Base-by-base conservation (phyloP, 2,329 filamentous ascomycete species). In the Verticillium nonalfalfae region DNA sequence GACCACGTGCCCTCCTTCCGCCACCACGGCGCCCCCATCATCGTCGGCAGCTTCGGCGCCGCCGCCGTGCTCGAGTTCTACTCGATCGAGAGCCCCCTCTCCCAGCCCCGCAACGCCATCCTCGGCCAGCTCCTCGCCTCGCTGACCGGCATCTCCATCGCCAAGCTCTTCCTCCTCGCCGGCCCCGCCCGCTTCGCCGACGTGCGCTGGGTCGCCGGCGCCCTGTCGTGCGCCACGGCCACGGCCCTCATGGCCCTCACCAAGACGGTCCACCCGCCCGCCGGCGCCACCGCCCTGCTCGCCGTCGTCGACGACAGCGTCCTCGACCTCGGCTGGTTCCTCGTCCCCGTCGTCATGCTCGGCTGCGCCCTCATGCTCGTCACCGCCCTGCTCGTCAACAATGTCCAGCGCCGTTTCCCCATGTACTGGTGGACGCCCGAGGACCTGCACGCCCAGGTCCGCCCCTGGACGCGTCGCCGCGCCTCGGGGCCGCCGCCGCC, bases 41-140 rank as follows among this genome's bases (percentile, higher is more conserved):
- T 90, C n/a, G 78, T 91, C 63, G 88, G 82, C 59, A 90, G 87
- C 72, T 90, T 91, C 72, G 90, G 90, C 59, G 90, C 90, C 4
- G 86, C 88, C 2, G 89, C 90, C 14, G 88, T 93, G n/a, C 81
- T 93, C 40, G 84, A 90, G 68, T 93, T 90, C 73, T 87, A 87
- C 67, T 81, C 85, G 56, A 87, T 91, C 66, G 85, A 90, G 58
- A 88, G 88, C 0, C 89, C 90, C 0, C 82, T 93, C 34, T 81
- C 89, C 0, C 90, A 93, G 68, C 90, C 90, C 1, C 86, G 90
- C 31, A 91, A 89, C 71, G 81, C 85, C 52, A 71, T 93, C 14
- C 63, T 88, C 7, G 87, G 88, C n/a, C 89, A 93, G 69, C 60
- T 89, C 35, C 71, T 91, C 52, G 80, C 87, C 1, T 81, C 85